Conservation (phyloP, 2,329 filamentous ascomycete genomes). For the Clarireedia hainanense region DNA sequence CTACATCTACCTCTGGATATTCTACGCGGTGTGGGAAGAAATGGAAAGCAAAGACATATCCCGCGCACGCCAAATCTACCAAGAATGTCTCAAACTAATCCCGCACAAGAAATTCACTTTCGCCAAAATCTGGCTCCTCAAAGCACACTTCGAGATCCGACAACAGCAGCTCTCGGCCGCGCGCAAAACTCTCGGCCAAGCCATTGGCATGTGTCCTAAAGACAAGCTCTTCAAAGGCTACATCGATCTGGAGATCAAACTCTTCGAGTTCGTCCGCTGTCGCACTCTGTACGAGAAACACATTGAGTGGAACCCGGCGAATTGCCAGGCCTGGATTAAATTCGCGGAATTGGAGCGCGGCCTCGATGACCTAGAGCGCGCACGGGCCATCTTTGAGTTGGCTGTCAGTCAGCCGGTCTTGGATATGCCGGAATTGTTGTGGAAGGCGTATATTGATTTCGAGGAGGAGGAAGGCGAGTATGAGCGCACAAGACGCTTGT, state of each 20-base stretch:
- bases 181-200: slow-evolving; percentile 80
- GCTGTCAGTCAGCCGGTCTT: slow-evolving; percentile 74
- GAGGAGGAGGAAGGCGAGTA: slow-evolving; percentile 95
- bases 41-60: slow-evolving; percentile 71
- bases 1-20: slow-evolving; percentile 97
- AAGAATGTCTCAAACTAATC: slow-evolving; percentile 76
- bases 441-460: slow-evolving; percentile 98
- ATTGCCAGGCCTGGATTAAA: slow-evolving; percentile 91
- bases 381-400: slow-evolving; percentile 85
- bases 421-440: slow-evolving; percentile 95
- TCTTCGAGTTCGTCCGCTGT: slow-evolving; percentile 91
- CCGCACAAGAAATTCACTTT: slow-evolving; percentile 98
- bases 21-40: slow-evolving; percentile 95
- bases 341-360: slow-evolving; percentile 91
- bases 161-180: slow-evolving; percentile 74
- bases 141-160: slow-evolving; percentile 87
- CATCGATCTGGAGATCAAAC: slow-evolving; percentile 82
- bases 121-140: slow-evolving; percentile 90
- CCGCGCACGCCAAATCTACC: slow-evolving; percentile 82
- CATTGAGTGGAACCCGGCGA: slow-evolving; percentile 83
- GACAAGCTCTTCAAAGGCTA: slow-evolving; percentile 93
- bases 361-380: slow-evolving; percentile 80
- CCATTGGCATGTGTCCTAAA: slow-evolving; percentile 92
- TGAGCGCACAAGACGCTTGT: slow-evolving; percentile 70
- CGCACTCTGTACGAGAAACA: slow-evolving; percentile 90